Evolutionary conservation across 108 stramenopile genomes (phyloP).

Genomic region (Seminavis robusta): DNA sequence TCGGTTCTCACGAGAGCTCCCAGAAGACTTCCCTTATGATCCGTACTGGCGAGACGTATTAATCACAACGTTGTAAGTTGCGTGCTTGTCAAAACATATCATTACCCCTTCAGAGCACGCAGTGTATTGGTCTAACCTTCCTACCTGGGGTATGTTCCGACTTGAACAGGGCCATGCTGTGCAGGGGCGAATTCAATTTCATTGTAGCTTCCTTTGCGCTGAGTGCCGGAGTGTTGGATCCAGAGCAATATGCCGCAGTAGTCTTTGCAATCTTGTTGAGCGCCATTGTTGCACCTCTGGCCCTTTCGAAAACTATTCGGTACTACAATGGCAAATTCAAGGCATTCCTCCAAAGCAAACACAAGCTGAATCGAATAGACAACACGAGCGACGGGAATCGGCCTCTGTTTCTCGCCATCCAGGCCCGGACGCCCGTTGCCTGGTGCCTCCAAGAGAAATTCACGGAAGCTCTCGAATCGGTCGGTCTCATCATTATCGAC

Average conservation of each 20-base stretch:
- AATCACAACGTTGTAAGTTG: slow-evolving; percentile 27
- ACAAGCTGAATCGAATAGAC: slow-evolving; percentile 13
- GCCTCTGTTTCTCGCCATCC: slow-evolving; percentile 36
- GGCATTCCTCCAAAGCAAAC: slow-evolving; percentile 15
- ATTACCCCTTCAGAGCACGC: no score
- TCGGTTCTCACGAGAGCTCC: slow-evolving; percentile 1
- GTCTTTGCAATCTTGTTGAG: slow-evolving; percentile 36
- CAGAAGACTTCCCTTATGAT: slow-evolving; percentile 16
- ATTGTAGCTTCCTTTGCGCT: slow-evolving; percentile 48
- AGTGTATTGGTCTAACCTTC: no score
- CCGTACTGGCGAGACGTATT: slow-evolving; percentile 15
- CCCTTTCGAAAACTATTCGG: slow-evolving; percentile 22
- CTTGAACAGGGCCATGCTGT: no score
- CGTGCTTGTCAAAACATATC: no score
- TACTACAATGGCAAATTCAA: slow-evolving; percentile 37
- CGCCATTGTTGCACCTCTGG: slow-evolving; percentile 28
- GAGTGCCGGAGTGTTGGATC: slow-evolving; percentile 35
- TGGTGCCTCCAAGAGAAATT: slow-evolving; percentile 42
- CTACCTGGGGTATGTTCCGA: no score
- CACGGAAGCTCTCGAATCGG: slow-evolving; percentile 15
- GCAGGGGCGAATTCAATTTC: slow-evolving; percentile 45
- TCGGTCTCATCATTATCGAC: slow-evolving; percentile 40
- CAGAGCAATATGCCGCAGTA: slow-evolving; percentile 29
- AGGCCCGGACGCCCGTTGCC: slow-evolving; percentile 13
- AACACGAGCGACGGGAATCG: slow-evolving; percentile 15